Conservation (phyloP, 768 basidiomycete genomes). For the Leccinellum albellum region DNA sequence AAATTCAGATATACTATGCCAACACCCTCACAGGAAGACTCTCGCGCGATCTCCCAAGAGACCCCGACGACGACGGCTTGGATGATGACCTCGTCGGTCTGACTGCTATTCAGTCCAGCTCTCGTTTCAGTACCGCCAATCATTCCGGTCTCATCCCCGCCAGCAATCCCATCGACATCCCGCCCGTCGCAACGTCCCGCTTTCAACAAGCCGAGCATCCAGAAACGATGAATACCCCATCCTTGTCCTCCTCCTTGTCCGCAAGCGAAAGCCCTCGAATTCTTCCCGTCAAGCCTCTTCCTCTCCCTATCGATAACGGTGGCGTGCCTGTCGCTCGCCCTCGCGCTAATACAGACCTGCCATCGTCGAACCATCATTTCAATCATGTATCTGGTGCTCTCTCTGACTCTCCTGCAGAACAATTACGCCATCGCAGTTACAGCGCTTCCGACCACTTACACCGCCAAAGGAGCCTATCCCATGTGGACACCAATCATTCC, state of each 20-base stretch:
- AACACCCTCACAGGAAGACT: slow-evolving; percentile 81
- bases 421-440: slow-evolving; percentile 20
- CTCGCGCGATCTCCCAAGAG: slow-evolving; percentile 76
- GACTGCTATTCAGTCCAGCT: slow-evolving; percentile 46
- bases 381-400: slow-evolving; percentile 8
- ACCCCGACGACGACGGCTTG: slow-evolving; percentile 53
- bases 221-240: background rate
- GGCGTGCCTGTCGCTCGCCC: slow-evolving; percentile 9
- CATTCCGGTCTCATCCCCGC: slow-evolving; percentile 42
- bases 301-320: background rate
- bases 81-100: slow-evolving; percentile 56
- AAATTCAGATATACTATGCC: slow-evolving; percentile 80
- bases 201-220: background rate
- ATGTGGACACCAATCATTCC: background rate
- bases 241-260: background rate
- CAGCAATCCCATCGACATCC: slow-evolving; percentile 6
- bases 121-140: slow-evolving; percentile 47
- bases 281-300: slow-evolving; percentile 3
- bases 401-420: slow-evolving; percentile 7
- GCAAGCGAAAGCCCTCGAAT: background rate
- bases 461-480: background rate
- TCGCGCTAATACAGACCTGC: slow-evolving; percentile 27
- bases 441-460: slow-evolving; percentile 5
- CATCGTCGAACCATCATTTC: background rate
- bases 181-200: background rate